These are phyloP conservation scores for Fagopyrum homotropicum DNA, from an alignment of 148 eudicot genomes.

Conservation along the genomic window DNA sequence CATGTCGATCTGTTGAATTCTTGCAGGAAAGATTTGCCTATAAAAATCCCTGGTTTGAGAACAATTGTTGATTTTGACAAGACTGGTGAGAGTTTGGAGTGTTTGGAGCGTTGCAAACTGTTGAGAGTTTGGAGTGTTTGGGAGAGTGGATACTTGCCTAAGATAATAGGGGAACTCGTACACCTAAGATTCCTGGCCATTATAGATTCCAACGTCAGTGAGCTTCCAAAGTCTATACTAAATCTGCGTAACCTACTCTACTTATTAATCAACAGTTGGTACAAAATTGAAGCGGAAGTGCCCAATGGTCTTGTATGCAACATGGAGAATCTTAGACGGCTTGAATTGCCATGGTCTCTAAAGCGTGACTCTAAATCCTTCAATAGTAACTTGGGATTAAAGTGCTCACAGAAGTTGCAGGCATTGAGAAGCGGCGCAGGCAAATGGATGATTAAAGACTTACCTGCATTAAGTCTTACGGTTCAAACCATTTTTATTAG, in stretches of 20 bases:
- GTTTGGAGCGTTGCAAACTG: neutral
- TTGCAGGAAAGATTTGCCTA: neutral
- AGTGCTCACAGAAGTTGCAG: neutral
- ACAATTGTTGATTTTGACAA: neutral
- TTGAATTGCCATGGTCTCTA: neutral
- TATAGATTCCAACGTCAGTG: neutral
- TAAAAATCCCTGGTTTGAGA: neutral
- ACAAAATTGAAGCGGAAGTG: neutral
- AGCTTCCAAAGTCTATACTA: neutral
- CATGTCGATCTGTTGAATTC: neutral
- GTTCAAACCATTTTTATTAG: neutral
- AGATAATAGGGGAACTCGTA: neutral
- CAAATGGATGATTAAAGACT: neutral
- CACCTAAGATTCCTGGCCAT: neutral
- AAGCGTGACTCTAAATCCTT: conserved; percentile 2
- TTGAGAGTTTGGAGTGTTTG: neutral
- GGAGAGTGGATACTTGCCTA: neutral
- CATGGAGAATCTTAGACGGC: neutral
- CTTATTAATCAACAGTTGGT: neutral
- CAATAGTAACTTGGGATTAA: neutral
- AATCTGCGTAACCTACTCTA: neutral
- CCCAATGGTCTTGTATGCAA: neutral
- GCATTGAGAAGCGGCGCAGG: neutral
- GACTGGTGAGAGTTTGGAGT: neutral
- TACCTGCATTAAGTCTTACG: neutral